Conservation (phyloP, 768 basidiomycete genomes). For the Leccinellum luteum region DNA sequence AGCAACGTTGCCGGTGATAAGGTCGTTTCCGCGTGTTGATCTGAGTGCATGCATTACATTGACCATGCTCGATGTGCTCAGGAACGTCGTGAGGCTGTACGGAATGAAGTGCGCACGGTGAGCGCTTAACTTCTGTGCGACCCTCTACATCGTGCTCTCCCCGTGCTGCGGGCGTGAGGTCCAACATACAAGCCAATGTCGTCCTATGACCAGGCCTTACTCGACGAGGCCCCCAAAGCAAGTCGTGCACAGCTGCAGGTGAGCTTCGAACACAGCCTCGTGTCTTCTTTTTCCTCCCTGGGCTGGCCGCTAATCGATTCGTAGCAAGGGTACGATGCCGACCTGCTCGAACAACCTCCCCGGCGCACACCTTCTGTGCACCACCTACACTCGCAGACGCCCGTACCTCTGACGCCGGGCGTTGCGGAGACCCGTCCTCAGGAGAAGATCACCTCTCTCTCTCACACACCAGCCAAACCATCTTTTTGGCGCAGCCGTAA, state of each 20-base stretch:
- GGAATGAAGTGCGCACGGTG: background rate
- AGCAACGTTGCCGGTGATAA: background rate
- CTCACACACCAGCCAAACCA: background rate
- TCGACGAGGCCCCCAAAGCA: constrained; percentile 40
- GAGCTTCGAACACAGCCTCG: constrained; percentile 24
- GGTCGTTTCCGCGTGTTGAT: background rate
- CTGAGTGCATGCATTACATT: background rate
- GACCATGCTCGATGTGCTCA: constrained; percentile 6
- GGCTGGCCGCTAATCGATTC: background rate
- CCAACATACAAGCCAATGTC: constrained; percentile 20
- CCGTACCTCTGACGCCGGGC: constrained; percentile 7
- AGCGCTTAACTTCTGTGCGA: constrained; percentile 22
- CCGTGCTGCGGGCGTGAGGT: background rate
- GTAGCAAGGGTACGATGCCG: constrained; percentile 56
- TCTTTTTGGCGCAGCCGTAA: constrained; percentile 52
- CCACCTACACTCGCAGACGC: constrained; percentile 8
- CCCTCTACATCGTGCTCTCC: background rate
- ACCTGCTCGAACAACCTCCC: constrained; percentile 36
- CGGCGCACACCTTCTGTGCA: constrained; percentile 23
- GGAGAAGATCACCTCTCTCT: constrained; percentile 9
- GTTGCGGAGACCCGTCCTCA: constrained; percentile 10
- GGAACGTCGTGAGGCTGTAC: constrained; percentile 30
- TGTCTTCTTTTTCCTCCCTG: background rate
- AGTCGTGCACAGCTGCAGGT: constrained; percentile 46
- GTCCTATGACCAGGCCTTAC: constrained; percentile 40